These are phyloP conservation scores for Candida suzukii DNA, from an alignment of 805 yeast genomes.

Conservation along the genomic window DNA sequence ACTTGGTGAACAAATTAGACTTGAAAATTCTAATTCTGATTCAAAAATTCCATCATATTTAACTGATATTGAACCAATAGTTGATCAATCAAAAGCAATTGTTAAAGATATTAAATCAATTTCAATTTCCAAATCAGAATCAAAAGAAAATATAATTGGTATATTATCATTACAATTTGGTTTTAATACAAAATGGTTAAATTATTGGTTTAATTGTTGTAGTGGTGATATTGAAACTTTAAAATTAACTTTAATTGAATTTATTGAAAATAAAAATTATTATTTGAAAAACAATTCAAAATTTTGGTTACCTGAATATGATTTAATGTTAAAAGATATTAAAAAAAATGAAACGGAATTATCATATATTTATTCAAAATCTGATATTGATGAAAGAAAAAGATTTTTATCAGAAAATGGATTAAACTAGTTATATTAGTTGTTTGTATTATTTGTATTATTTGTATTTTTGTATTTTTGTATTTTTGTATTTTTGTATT, in stretches of 20 bases:
- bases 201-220: constrained; percentile 27
- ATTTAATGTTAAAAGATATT: background rate
- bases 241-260: constrained; percentile 21
- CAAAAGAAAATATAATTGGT: constrained; percentile 17
- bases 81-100: constrained; percentile 17
- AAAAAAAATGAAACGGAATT: background rate
- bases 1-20: background rate
- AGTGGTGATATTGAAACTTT: constrained; percentile 21
- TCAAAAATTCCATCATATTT: background rate
- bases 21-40: background rate
- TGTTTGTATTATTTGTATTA: background rate
- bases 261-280: constrained; percentile 21
- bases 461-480: background rate
- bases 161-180: constrained; percentile 23
- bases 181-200: constrained; percentile 23
- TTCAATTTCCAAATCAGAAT: constrained; percentile 19
- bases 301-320: constrained; percentile 21
- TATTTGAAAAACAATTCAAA: constrained; percentile 19
- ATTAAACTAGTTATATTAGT: no score
- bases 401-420: no score
- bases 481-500: background rate
- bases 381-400: background rate
- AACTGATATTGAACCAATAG: constrained; percentile 24
- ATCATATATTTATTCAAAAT: background rate
- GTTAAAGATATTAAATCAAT: constrained; percentile 15